phyloP scores from a whole-genome alignment of 2,329 filamentous ascomycete genomes.

The Exserohilum rostratum region DNA sequence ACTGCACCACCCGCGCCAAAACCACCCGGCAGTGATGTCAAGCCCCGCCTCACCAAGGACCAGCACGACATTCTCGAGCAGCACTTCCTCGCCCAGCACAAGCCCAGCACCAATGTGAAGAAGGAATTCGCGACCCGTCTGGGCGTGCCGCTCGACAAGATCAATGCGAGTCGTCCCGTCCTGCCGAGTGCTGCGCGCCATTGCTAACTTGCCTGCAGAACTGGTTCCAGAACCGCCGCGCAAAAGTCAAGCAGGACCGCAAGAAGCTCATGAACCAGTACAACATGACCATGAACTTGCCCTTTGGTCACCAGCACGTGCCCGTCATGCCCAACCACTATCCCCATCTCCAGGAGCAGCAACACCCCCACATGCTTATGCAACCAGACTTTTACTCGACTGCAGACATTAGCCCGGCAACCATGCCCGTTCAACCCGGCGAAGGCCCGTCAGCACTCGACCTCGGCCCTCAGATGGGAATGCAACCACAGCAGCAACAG shows the following conservation, averaged over 20 bases:
- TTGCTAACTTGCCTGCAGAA: slow-evolving; percentile 52
- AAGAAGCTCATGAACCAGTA: slow-evolving; percentile 54
- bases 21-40: slow-evolving; percentile 51
- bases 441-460: slow-evolving; percentile 42
- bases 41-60: slow-evolving; percentile 59
- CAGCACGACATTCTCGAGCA: slow-evolving; percentile 60
- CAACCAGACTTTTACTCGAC: slow-evolving; percentile 36
- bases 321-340: slow-evolving; percentile 31
- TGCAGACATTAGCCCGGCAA: slow-evolving; percentile 46
- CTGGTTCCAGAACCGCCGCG: slow-evolving; percentile 61
- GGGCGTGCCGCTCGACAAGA: slow-evolving; percentile 59
- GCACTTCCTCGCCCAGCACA: slow-evolving; percentile 56
- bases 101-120: slow-evolving; percentile 58
- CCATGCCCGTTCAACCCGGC: slow-evolving; percentile 39
- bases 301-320: slow-evolving; percentile 32
- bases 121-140: slow-evolving; percentile 57
- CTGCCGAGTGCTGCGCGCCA: background rate
- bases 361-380: slow-evolving; percentile 35
- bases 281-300: slow-evolving; percentile 44
- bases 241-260: slow-evolving; percentile 59
- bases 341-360: slow-evolving; percentile 26
- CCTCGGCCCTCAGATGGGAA: slow-evolving; percentile 36
- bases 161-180: slow-evolving; percentile 53
- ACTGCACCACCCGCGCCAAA: slow-evolving; percentile 27
- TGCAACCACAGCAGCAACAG: slow-evolving; percentile 30